Conservation (phyloP, 768 basidiomycete genomes). For the Termitomyces sp. region DNA sequence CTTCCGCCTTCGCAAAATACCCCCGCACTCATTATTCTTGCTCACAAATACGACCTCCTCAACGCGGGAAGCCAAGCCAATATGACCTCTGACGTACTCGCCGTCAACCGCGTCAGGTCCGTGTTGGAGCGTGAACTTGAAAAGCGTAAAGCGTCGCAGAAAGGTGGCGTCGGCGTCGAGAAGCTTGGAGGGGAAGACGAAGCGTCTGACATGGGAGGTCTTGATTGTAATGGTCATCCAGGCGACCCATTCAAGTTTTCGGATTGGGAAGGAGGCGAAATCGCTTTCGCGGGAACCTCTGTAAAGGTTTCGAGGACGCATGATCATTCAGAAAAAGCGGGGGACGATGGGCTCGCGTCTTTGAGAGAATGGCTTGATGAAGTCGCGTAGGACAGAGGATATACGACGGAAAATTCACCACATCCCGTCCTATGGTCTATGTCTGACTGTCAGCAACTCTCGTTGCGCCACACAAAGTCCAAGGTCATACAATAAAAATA, state of each 20-base stretch:
- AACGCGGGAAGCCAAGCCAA: constrained; percentile 37
- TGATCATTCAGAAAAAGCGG: constrained; percentile 31
- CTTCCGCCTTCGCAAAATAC: constrained; percentile 64
- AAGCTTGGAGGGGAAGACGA: constrained; percentile 68
- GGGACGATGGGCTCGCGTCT: constrained; percentile 31
- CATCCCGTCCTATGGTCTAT: too few species aligned
- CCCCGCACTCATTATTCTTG: constrained; percentile 61
- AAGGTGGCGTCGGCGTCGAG: constrained; percentile 64
- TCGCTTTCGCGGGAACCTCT: constrained; percentile 60
- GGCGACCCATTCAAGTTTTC: constrained; percentile 63
- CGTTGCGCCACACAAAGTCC: not conserved
- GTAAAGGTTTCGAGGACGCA: constrained; percentile 21
- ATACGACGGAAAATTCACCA: not conserved
- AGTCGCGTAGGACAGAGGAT: constrained; percentile 9
- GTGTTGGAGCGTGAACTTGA: constrained; percentile 84
- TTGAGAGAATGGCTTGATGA: constrained; percentile 47
- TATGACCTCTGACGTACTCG: constrained; percentile 36
- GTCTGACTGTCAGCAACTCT: not conserved
- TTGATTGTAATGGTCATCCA: constrained; percentile 57
- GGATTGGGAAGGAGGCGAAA: constrained; percentile 84
- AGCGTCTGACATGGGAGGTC: constrained; percentile 60
- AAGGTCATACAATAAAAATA: not conserved
- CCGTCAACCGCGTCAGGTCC: constrained; percentile 63
- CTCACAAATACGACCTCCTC: constrained; percentile 74
- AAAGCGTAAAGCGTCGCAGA: constrained; percentile 62